These are phyloP conservation scores for Triangularia setosa DNA, from an alignment of 2,329 filamentous ascomycete genomes.

Conservation along the genomic window DNA sequence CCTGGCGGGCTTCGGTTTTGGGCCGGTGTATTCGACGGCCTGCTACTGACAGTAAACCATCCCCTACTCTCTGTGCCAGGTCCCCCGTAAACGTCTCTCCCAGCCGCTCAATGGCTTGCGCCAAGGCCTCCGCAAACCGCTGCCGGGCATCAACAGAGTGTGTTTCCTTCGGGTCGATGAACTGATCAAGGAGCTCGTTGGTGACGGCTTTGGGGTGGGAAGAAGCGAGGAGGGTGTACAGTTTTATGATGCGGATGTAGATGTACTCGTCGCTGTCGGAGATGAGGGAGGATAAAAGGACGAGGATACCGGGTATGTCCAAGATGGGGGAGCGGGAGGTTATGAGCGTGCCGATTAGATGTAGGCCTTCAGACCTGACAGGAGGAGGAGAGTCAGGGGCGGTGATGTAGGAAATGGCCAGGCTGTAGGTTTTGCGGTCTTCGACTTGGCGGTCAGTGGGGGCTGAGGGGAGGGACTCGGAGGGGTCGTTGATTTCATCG, in stretches of 20 bases:
- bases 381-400: constrained; percentile 59
- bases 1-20: constrained; percentile 56
- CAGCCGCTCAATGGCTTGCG: constrained; percentile 60
- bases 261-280: constrained; percentile 68
- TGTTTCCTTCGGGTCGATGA: constrained; percentile 61
- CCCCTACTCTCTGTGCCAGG: constrained; percentile 47
- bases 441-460: constrained; percentile 50
- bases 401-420: constrained; percentile 63
- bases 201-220: constrained; percentile 60
- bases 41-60: constrained; percentile 60
- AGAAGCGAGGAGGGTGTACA: constrained; percentile 58
- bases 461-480: constrained; percentile 33
- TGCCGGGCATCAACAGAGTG: constrained; percentile 59
- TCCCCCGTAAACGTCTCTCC: constrained; percentile 54
- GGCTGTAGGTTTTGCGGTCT: constrained; percentile 57
- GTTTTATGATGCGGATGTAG: constrained; percentile 62
- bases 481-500: constrained; percentile 48
- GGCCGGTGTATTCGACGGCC: constrained; percentile 59
- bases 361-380: constrained; percentile 62
- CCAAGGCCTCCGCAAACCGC: constrained; percentile 63
- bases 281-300: constrained; percentile 61
- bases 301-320: constrained; percentile 62
- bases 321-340: constrained; percentile 52
- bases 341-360: constrained; percentile 57
- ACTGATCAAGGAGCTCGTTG: constrained; percentile 62